phyloP scores from a whole-genome alignment of 176 grass and related monocot species.

The Juncus effusus region DNA sequence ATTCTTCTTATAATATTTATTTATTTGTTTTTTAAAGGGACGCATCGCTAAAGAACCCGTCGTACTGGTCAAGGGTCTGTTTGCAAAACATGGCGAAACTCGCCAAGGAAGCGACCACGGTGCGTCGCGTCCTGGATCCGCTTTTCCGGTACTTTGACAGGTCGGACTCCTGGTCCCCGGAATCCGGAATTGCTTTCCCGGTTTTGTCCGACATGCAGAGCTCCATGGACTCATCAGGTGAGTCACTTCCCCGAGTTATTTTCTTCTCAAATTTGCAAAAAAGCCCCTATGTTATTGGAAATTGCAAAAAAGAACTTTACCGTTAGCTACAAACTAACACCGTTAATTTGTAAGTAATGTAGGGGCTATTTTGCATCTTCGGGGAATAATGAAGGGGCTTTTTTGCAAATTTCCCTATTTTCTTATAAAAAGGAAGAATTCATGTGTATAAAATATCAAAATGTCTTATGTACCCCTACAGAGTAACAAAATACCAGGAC shows the following conservation, averaged over 20 bases:
- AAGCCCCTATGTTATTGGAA: not conserved
- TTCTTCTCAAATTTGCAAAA: constrained; percentile 19
- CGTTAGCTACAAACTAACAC: not conserved
- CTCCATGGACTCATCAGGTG: constrained; percentile 81
- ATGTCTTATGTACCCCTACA: no score
- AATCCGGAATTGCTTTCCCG: constrained; percentile 70
- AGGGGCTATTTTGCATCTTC: not conserved
- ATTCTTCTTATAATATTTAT: not conserved
- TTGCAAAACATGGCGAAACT: constrained; percentile 91
- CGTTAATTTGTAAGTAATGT: not conserved
- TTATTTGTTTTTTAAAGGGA: constrained; percentile 36
- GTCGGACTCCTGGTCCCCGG: constrained; percentile 70
- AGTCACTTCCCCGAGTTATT: constrained; percentile 15
- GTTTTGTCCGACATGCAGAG: constrained; percentile 85
- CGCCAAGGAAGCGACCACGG: constrained; percentile 80
- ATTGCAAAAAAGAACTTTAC: constrained; percentile 2
- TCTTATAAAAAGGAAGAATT: not conserved
- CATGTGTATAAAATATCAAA: no score
- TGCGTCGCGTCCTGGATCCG: constrained; percentile 79
- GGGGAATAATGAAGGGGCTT: not conserved
- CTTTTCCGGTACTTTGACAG: constrained; percentile 77
- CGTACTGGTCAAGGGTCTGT: constrained; percentile 77
- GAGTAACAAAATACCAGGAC: no score
- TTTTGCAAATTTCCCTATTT: constrained; percentile 4
- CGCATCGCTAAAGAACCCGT: constrained; percentile 47